Evolutionary conservation across 805 yeast genomes (phyloP).

Genomic region (Starmerella tilneyi): DNA sequence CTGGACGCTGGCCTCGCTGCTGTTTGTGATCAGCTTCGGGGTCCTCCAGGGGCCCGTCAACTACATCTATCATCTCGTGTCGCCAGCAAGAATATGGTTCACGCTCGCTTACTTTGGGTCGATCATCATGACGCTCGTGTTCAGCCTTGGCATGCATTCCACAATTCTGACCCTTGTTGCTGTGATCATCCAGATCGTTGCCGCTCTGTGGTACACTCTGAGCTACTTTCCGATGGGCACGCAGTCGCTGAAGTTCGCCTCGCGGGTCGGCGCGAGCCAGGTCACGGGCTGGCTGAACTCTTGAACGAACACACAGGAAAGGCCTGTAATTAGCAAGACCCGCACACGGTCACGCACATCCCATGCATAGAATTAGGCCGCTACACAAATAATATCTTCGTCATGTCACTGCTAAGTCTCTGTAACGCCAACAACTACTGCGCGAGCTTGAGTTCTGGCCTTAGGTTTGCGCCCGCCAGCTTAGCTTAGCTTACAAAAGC

Average conservation of each 20-base stretch:
- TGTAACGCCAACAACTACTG: too few relatives aligned
- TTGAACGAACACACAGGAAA: slow-evolving; percentile 25
- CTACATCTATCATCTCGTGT: slow-evolving; percentile 60
- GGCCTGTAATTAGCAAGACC: too few relatives aligned
- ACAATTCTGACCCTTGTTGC: slow-evolving; percentile 68
- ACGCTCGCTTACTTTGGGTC: slow-evolving; percentile 72
- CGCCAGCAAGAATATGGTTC: slow-evolving; percentile 69
- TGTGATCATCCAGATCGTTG: slow-evolving; percentile 66
- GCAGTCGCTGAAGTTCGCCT: slow-evolving; percentile 51
- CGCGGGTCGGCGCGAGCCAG: slow-evolving; percentile 47
- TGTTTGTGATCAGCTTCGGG: slow-evolving; percentile 84
- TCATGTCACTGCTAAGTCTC: too few relatives aligned
- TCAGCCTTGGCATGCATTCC: slow-evolving; percentile 59
- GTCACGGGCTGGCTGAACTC: slow-evolving; percentile 38
- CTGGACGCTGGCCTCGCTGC: slow-evolving; percentile 85
- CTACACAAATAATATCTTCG: too few relatives aligned
- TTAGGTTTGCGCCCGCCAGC: too few relatives aligned
- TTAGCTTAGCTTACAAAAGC: not conserved
- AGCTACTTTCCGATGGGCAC: slow-evolving; percentile 96
- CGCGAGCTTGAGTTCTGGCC: too few relatives aligned
- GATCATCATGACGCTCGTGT: slow-evolving; percentile 65
- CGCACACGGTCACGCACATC: too few relatives aligned
- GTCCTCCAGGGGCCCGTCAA: slow-evolving; percentile 85
- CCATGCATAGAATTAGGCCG: too few relatives aligned
- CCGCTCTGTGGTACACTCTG: slow-evolving; percentile 80